Evolutionary conservation across 306 rosid species (phyloP).

Genomic region (Hylodesmum podocarpum): DNA sequence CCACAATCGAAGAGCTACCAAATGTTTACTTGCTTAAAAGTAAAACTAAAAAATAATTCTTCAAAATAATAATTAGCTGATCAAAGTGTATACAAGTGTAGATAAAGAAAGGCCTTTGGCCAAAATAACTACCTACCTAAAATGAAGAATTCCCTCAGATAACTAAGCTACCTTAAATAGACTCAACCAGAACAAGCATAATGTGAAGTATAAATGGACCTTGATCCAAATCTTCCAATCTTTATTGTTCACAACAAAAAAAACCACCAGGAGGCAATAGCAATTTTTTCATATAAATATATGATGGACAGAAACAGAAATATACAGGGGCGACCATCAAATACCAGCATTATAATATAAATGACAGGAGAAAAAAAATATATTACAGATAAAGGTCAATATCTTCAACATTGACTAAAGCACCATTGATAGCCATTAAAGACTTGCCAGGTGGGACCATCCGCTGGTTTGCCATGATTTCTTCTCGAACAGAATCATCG

Average conservation of each 20-base stretch:
- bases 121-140: neutral
- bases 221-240: neutral
- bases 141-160: constrained; percentile 4
- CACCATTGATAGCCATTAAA: constrained; percentile 97
- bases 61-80: neutral
- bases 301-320: neutral
- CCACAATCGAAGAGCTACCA: constrained; percentile 4
- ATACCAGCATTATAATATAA: constrained; percentile 28
- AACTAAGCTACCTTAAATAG: neutral
- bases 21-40: neutral
- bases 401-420: constrained; percentile 93
- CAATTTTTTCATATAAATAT: constrained; percentile 15
- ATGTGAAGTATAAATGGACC: neutral
- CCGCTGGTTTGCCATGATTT: constrained; percentile 89
- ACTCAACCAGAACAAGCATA: constrained; percentile 9
- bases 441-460: constrained; percentile 99
- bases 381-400: constrained; percentile 94
- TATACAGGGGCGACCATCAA: constrained; percentile 17
- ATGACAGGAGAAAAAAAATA: constrained; percentile 40
- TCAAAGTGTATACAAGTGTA: neutral
- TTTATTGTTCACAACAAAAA: constrained; percentile 4
- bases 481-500: constrained; percentile 86
- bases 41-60: constrained; percentile 4
- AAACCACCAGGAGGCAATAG: constrained; percentile 7
- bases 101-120: neutral